These are phyloP conservation scores for Lantana camara DNA, from an alignment of 257 asterid genomes.

Conservation along the genomic window DNA sequence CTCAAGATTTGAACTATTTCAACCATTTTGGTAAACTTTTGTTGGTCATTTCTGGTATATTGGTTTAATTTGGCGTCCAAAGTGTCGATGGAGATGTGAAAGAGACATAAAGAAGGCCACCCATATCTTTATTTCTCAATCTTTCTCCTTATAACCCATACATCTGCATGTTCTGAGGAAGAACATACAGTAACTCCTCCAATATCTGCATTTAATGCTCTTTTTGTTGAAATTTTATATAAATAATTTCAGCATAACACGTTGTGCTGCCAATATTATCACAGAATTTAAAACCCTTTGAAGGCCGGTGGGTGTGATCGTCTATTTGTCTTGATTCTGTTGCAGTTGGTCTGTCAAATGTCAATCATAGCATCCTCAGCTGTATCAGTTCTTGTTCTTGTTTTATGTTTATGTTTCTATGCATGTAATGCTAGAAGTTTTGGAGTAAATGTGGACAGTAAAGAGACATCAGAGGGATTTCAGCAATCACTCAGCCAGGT, in stretches of 20 bases:
- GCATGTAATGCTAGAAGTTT: conserved; percentile 53
- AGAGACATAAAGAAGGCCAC: conserved; percentile 54
- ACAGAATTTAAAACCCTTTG: too few species aligned
- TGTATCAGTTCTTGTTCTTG: conserved; percentile 35
- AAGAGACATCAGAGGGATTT: not conserved
- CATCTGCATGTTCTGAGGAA: conserved; percentile 62
- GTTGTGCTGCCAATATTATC: not conserved
- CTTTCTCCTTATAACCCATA: conserved; percentile 50
- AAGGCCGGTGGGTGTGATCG: too few species aligned
- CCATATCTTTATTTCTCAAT: conserved; percentile 45
- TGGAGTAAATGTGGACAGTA: conserved; percentile 24
- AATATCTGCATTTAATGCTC: conserved; percentile 56
- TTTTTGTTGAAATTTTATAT: conserved; percentile 16
- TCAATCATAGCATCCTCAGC: conserved; percentile 29
- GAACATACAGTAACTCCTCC: conserved; percentile 24
- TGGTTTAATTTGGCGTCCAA: conserved; percentile 33
- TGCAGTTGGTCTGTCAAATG: conserved; percentile 35
- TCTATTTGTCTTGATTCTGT: not conserved
- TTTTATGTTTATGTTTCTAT: conserved; percentile 38
- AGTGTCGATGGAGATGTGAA: conserved; percentile 31
- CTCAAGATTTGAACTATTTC: too few species aligned
- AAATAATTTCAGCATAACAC: conserved; percentile 17
- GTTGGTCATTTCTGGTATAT: conserved; percentile 24
- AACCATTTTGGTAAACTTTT: conserved; percentile 9
- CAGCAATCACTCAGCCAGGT: conserved; percentile 41